Conservation (phyloP, 805 yeast genomes). For the Pichia scutulata region DNA sequence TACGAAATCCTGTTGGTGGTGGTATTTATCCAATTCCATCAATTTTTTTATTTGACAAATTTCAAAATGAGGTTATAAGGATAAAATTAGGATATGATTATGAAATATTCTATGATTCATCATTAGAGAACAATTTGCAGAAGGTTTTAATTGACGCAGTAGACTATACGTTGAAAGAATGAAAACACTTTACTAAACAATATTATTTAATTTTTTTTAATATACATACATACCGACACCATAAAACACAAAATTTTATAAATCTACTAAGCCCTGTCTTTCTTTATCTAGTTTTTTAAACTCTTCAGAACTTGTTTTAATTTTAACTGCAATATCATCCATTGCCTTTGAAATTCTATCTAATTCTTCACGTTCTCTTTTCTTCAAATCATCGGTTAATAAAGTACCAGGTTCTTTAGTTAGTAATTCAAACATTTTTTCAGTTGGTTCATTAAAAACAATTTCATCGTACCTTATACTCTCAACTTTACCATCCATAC, state of each 20-base stretch:
- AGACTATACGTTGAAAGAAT: not conserved
- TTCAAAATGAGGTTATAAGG: conserved; percentile 18
- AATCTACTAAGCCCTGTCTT: conserved; percentile 20
- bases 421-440: conserved; percentile 69
- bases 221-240: not conserved
- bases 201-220: not conserved
- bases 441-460: conserved; percentile 94
- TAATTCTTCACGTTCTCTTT: conserved; percentile 59
- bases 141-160: conserved; percentile 9
- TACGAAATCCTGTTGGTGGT: conserved; percentile 31
- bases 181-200: not conserved
- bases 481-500: conserved; percentile 38
- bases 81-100: conserved; percentile 23
- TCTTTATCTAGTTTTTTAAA: conserved; percentile 26
- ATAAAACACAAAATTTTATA: conserved; percentile 2
- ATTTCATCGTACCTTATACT: conserved; percentile 77
- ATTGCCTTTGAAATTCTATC: conserved; percentile 40
- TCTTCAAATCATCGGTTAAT: conserved; percentile 32
- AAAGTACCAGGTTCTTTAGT: conserved; percentile 59
- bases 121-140: conserved; percentile 12
- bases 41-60: conserved; percentile 20
- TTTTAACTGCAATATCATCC: conserved; percentile 21
- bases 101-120: conserved; percentile 13
- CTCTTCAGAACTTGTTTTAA: conserved; percentile 18
- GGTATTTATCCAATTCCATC: conserved; percentile 28